Conservation (phyloP, 306 rosid genomes). For the Pueraria montana region DNA sequence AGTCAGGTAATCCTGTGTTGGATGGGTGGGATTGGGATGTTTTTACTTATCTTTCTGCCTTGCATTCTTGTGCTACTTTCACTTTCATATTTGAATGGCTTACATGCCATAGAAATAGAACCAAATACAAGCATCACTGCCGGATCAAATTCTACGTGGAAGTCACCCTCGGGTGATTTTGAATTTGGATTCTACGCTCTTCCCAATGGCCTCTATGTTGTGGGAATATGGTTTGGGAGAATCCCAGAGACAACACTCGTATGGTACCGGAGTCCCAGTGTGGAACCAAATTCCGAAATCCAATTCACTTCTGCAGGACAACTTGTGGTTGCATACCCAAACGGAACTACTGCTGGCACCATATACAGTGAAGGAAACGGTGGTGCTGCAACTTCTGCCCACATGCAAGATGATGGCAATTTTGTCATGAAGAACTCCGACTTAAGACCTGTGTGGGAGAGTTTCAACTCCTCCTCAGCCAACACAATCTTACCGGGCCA, state of each 20-base stretch:
- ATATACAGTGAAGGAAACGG: constrained; percentile 20
- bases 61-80: constrained; percentile 21
- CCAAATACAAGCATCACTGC: constrained; percentile 44
- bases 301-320: constrained; percentile 41
- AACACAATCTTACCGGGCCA: too few species aligned
- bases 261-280: constrained; percentile 43
- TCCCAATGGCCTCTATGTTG: constrained; percentile 32
- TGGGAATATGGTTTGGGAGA: constrained; percentile 51
- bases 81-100: constrained; percentile 17
- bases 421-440: constrained; percentile 45
- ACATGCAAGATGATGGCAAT: constrained; percentile 45
- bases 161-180: constrained; percentile 47
- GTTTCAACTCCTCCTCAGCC: too few species aligned
- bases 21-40: constrained; percentile 30
- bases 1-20: too few species aligned
- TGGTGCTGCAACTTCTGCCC: constrained; percentile 24
- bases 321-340: constrained; percentile 33
- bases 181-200: constrained; percentile 52
- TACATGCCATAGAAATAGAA: neutral
- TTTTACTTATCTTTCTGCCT: neutral
- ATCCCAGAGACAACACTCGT: constrained; percentile 49
- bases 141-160: constrained; percentile 49
- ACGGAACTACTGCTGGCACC: neutral
- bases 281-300: constrained; percentile 43
- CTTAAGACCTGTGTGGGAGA: too few species aligned